Evolutionary conservation across 148 eudicot species (phyloP).

Genomic region (Rhododendron ferrugineum): DNA sequence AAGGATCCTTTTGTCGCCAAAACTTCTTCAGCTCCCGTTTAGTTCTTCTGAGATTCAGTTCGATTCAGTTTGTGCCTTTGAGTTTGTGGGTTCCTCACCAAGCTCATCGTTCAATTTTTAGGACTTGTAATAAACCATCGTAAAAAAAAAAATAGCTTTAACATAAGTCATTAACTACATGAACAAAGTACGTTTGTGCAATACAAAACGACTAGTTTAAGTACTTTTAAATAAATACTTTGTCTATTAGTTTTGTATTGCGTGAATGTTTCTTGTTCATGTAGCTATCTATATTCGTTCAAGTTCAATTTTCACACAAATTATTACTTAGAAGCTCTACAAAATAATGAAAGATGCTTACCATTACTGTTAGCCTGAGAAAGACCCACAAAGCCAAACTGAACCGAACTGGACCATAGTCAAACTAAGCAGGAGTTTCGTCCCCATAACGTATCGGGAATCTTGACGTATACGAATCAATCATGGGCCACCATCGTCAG

Average conservation of each 20-base stretch:
- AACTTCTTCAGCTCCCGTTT: not conserved
- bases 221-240: too few relatives aligned
- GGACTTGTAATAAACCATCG: not conserved
- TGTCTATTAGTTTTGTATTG: too few relatives aligned
- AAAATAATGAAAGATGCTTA: not conserved
- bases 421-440: not conserved
- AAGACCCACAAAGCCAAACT: not conserved
- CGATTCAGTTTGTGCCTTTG: not conserved
- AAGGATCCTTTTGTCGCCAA: not conserved
- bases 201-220: too few relatives aligned
- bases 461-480: too few relatives aligned
- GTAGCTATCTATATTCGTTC: not conserved
- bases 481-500: not conserved
- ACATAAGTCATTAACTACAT: not conserved
- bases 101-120: not conserved
- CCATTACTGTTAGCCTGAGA: not conserved
- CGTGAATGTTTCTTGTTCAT: not conserved
- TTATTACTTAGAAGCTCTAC: not conserved
- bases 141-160: not conserved
- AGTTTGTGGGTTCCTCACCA: not conserved
- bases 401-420: not conserved
- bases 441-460: not conserved
- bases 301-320: not conserved
- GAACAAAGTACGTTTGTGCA: not conserved
- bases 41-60: not conserved